Base-by-base conservation (phyloP, 805 yeast genomes). In the Hanseniaspora vineae region DNA sequence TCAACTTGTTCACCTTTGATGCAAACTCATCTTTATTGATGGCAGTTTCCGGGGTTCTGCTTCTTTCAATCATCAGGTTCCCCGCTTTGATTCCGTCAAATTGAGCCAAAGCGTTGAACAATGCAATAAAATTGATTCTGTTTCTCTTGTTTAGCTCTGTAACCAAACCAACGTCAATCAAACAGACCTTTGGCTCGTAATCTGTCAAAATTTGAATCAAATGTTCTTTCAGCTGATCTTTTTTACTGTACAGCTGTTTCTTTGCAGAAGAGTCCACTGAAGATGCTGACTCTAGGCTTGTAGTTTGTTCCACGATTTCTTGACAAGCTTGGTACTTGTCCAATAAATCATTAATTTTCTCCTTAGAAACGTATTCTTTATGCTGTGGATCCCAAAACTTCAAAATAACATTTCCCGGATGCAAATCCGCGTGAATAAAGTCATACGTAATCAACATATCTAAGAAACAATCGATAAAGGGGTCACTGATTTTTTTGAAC, bases 61-160 rank as follows among this genome's bases (percentile, higher is more conserved):
- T 89, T 50, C 97, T 69, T 66, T 88, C 97, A 50, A 89, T 80
- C 97, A 92, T 90, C 48, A 92, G 70, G 59, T 88, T 94, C 11
- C 99, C 99, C 0, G 96, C 97, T 51, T 72, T 74, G 60, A 84
- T 88, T 0, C 99, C 99, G 63, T 92, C 95, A 65, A 92, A 92
- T 52, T 80, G 83, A 2, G 96, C 84, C 33, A 92, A 68, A 0
- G 97, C 84, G 55, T 83, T 82, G 70, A 92, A 92, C 48, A 92
- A 70, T 42, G 86, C 96, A 35, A 92, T 77, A 60, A 92, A 92
- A 59, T 92, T 92, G 29, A 78, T 74, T 49, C 97, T 66, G 59
- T 92, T 92, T 1, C 57, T 60, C 6, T 79, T 80, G 56, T 85
- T 84, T 44, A 92, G 70, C 60, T 90, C 97, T 0, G 97, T 92